These are phyloP conservation scores for Mucor indicus DNA, from an alignment of 371 early-diverging fungal genomes.

Conservation along the genomic window DNA sequence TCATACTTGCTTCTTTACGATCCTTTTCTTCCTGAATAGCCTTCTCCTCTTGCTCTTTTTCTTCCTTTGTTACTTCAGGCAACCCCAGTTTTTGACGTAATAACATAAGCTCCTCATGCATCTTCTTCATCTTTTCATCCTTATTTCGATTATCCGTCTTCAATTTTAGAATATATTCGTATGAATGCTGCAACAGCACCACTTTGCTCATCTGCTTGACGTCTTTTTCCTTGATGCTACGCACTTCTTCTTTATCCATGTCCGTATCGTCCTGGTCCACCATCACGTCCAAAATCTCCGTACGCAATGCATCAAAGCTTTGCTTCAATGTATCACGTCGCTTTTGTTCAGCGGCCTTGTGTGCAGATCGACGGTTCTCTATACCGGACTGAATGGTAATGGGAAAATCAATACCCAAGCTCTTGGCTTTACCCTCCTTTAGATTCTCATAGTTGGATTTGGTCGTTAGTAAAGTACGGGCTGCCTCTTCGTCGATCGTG, in stretches of 20 bases:
- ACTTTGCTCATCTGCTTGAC: constrained; percentile 57
- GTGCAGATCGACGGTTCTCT: constrained; percentile 74
- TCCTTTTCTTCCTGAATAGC: constrained; percentile 12
- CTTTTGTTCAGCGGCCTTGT: constrained; percentile 92
- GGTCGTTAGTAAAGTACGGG: constrained; percentile 55
- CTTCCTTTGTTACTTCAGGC: constrained; percentile 31
- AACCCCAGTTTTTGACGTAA: constrained; percentile 33
- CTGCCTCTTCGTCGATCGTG: constrained; percentile 46
- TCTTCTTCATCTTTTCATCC: constrained; percentile 31
- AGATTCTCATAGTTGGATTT: constrained; percentile 87
- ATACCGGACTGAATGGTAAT: constrained; percentile 70
- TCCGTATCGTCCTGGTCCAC: not conserved
- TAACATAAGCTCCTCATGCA: constrained; percentile 35
- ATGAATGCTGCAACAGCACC: constrained; percentile 47
- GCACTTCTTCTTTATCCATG: not conserved
- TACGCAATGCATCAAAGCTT: constrained; percentile 80
- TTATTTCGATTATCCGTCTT: constrained; percentile 43
- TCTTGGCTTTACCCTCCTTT: constrained; percentile 80
- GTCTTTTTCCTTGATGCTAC: constrained; percentile 34
- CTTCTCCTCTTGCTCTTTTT: constrained; percentile 24
- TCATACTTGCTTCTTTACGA: constrained; percentile 23
- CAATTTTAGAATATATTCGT: constrained; percentile 57
- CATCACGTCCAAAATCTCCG: constrained; percentile 52
- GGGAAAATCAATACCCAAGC: constrained; percentile 69
- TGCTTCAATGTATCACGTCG: constrained; percentile 88